phyloP scores from a whole-genome alignment of 495 filamentous ascomycete genomes.

The Penicillium bialowiezense region DNA sequence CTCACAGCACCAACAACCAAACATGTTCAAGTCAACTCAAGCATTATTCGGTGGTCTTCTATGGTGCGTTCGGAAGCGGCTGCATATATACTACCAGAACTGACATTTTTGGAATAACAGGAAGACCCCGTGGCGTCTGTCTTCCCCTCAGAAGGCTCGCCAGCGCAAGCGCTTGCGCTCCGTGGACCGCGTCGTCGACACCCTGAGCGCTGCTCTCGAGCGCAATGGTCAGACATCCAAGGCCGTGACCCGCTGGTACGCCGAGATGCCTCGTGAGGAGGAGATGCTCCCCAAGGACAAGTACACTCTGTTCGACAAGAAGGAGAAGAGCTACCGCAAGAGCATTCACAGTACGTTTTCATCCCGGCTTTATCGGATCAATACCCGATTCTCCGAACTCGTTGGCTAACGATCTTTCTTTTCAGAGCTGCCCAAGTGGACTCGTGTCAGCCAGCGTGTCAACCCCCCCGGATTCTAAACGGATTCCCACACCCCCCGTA shows the following conservation, averaged over 20 bases:
- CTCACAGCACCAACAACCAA: slow-evolving; percentile 11
- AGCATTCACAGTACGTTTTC: slow-evolving; percentile 83
- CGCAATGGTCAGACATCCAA: slow-evolving; percentile 67
- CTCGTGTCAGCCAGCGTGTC: slow-evolving; percentile 83
- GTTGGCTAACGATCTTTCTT: slow-evolving; percentile 1
- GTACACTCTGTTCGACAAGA: slow-evolving; percentile 96
- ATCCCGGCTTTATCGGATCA: background rate
- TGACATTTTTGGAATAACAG: slow-evolving; percentile 42
- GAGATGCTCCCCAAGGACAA: slow-evolving; percentile 97
- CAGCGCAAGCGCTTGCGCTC: slow-evolving; percentile 81
- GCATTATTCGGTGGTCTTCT: slow-evolving; percentile 77
- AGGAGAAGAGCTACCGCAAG: slow-evolving; percentile 93
- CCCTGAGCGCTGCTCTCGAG: slow-evolving; percentile 68
- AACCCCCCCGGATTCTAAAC: slow-evolving; percentile 91
- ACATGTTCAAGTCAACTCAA: slow-evolving; percentile 71
- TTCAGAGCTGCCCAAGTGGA: slow-evolving; percentile 92
- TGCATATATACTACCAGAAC: background rate
- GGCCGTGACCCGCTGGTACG: slow-evolving; percentile 82
- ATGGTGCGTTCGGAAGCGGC: slow-evolving; percentile 53
- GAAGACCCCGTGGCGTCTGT: slow-evolving; percentile 98
- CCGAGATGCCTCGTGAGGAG: slow-evolving; percentile 90
- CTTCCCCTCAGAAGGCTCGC: slow-evolving; percentile 80
- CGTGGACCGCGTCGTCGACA: slow-evolving; percentile 80
- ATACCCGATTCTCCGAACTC: background rate
- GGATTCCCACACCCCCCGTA: slow-evolving; percentile 2